These are phyloP conservation scores for Hypoxylon sp. DNA, from an alignment of 2,329 filamentous ascomycete species.

Conservation along the genomic window DNA sequence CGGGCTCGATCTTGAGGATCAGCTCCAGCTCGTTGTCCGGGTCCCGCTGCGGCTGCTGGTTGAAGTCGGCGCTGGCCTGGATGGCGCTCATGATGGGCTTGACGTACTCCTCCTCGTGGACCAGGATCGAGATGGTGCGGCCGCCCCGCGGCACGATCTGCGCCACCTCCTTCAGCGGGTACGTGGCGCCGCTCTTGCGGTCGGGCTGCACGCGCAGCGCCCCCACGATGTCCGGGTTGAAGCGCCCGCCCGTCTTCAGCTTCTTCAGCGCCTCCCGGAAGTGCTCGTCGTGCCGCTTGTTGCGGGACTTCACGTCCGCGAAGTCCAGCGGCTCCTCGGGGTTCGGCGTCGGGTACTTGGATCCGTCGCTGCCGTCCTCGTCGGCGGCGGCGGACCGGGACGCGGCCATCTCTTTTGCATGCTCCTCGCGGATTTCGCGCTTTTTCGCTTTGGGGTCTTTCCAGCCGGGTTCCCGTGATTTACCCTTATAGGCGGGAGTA, in stretches of 20 bases:
- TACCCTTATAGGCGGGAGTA: conserved; percentile 1
- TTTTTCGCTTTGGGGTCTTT: conserved; percentile 1
- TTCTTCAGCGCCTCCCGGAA: conserved; percentile 60
- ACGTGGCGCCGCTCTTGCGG: conserved; percentile 53
- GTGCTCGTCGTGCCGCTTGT: conserved; percentile 59
- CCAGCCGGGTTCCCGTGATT: background rate
- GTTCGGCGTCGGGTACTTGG: conserved; percentile 55
- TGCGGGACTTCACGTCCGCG: conserved; percentile 63
- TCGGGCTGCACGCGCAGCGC: conserved; percentile 59
- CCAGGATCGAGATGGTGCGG: conserved; percentile 57
- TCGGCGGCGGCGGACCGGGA: conserved; percentile 4
- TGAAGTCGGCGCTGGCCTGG: conserved; percentile 67
- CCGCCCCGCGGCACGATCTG: conserved; percentile 66
- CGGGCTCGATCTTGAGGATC: conserved; percentile 67
- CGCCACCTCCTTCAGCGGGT: conserved; percentile 69
- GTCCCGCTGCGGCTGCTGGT: conserved; percentile 72
- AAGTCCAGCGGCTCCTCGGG: conserved; percentile 65
- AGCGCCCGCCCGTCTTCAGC: conserved; percentile 64
- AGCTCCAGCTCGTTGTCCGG: conserved; percentile 73
- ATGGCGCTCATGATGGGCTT: conserved; percentile 71
- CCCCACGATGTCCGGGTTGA: conserved; percentile 67
- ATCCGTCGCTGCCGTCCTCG: conserved; percentile 22
- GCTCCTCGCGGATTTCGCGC: conserved; percentile 12
- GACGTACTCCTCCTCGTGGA: conserved; percentile 61
- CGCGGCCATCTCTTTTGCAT: background rate